Base-by-base conservation (phyloP, 2,329 filamentous ascomycete genomes). In the Harringtonia lauricola region DNA sequence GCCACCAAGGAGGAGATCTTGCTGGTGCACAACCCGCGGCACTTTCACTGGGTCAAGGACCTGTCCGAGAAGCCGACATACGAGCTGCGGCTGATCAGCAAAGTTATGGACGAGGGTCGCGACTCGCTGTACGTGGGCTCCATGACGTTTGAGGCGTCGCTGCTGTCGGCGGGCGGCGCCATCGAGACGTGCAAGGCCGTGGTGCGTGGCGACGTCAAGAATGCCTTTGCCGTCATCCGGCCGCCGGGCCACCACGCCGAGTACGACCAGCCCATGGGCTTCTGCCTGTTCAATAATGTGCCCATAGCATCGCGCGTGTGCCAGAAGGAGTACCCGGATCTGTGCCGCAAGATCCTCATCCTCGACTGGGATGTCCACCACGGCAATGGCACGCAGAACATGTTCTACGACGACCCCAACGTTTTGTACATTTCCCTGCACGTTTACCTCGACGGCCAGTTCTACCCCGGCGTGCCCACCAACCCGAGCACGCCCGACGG, bases 241-340 rank as follows among this genome's bases (percentile, higher is more conserved):
- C 92, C 92, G 2, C 92, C 92, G 0, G 92, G 92, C 0, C 92
- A 98, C 56, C 92, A 98, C 61, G 92, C 92, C 1, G 92, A 98
- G 59, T 81, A 79, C 46, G 75, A 92, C 54, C 71, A 80, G 30
- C 77, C 90, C 1, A 92, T 95, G 74, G 92, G 92, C 0, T 98
- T 98, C 58, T 98, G 92, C 60, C 76, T 96, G 47, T 96, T 96
- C 67, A 95, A 98, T 66, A 98, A 98, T 56, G 92, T 96, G 3
- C 88, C 86, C 18, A 84, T 98, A 46, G 90, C 89, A 2, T 82
- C 88, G n/a, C 83, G 79, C 47, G 84, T 89, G 13, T 95, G 89
- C 58, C 88, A 95, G 59, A 67, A 73, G 42, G 80, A 88, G 47
- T 92, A 85, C 52, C 85, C 85, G 2, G 77, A 90, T 4, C 66